Base-by-base conservation (phyloP, 2,329 filamentous ascomycete species). In the Colletotrichum sp. region DNA sequence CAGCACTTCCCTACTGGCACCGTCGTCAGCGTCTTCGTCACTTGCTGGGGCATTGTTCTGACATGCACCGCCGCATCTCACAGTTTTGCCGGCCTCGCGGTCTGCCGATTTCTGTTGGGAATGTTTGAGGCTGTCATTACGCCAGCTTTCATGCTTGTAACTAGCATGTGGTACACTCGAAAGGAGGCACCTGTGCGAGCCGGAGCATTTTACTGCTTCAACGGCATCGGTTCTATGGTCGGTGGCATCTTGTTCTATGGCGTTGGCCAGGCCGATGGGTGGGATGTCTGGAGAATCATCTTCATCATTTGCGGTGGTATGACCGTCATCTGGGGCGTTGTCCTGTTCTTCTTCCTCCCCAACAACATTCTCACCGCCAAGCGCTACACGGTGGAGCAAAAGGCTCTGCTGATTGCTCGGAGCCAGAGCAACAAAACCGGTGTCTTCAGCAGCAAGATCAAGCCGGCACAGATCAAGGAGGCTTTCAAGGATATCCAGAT, bases 331-430 rank as follows among this genome's bases (percentile, higher is more conserved):
- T 78, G 77, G 76, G 75, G 77, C 6, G 28, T 77, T 26, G 32
- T 77, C 4, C 66, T 77, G 16, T 74, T 62, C 62, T 76, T 85
- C 26, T 82, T 83, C 63, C 84, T 87, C 3, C 90, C 93, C n/a
- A 83, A 86, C 76, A 83, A 82, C 44, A 83, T 85, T 26, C 79
- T 86, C 75, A 82, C 90, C 0, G 91, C 92, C 5, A 90, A 89
- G 74, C 94, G 92, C 79, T 87, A 95, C 44, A 88, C 84, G 6
- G 80, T 85, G 1, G 87, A 90, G 62, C 92, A 95, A 80, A 89
- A 88, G 70, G 84, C 83, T 3, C 86, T 92, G 24, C 90, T 90
- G 5, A 85, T 90, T 12, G 88, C 89, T 52, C 87, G 90, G 28
- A 87, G 91, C 1, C 82, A 13, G 82, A 84, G 80, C 34, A 81